Base-by-base conservation (phyloP, 2,329 filamentous ascomycete genomes). In the Trichoderma sp. region DNA sequence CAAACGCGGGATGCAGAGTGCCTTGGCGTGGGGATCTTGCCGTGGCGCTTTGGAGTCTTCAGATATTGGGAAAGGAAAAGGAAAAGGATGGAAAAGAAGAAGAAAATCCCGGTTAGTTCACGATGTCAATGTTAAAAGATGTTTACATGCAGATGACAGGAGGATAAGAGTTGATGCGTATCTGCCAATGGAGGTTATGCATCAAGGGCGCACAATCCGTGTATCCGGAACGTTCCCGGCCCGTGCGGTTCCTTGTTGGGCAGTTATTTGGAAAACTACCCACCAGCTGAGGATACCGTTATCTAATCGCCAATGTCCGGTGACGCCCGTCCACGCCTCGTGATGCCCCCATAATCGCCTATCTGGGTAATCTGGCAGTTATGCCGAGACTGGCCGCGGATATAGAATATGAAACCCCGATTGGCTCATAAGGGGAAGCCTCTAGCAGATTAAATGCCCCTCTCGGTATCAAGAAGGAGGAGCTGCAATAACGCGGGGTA, bases 131-230 rank as follows among this genome's bases (percentile, higher is more conserved):
- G 29, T 34, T 48, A 17, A 17, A 42, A 10, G 34, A 54, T 29
- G 50, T 25, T 32, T 13, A 12, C 19, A 61, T 45, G 64, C 50
- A 53, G 61, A 29, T 34, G 64, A 39, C n/a, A 54, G 34, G 25
- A 54, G 64, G 25, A 25, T 27, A 45, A 25, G 22, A 35, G 13
- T 22, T 22, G 27, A 32, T 9, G 35, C 37, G 25, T 70, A 71
- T 71, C 25, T 12, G 42, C 39, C 70, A 71, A 71, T 65, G 70
- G 70, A 68, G 70, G 68, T 29, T 54, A 70, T 71, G 70, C 70
- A 71, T 19, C 54, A 70, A 71, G 12, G 17, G 19, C 22, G 19
- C n/a, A 8, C 25, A 25, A 35, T 57, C 8, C 22, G n/a, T 19
- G 15, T 67, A 67, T 27, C 45, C 29, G 45, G 27, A 32, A 45